Evolutionary conservation across 108 stramenopile species (phyloP).

Genomic region (Aurantiochytrium sp.): DNA sequence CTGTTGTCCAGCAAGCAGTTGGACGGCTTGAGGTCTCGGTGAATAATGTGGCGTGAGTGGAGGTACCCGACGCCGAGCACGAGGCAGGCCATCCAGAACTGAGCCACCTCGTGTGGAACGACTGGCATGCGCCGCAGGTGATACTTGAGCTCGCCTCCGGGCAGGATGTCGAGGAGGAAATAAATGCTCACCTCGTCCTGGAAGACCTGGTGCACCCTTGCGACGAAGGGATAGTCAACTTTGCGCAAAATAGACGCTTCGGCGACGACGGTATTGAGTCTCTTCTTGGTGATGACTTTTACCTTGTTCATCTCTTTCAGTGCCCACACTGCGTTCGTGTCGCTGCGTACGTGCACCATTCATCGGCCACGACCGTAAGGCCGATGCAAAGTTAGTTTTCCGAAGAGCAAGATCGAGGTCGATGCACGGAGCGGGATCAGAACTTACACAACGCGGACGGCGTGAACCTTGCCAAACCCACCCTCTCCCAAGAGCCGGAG

Average conservation of each 20-base stretch:
- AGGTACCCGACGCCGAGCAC: slow-evolving; percentile 43
- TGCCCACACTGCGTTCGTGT: neutral
- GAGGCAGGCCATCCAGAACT: slow-evolving; percentile 30
- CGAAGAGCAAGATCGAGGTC: too few species aligned
- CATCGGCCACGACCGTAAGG: too few species aligned
- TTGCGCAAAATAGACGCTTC: neutral
- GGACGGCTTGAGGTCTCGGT: slow-evolving; percentile 58
- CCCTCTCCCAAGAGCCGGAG: neutral
- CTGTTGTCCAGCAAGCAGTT: slow-evolving; percentile 41
- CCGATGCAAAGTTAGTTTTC: too few species aligned
- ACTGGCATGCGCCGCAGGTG: slow-evolving; percentile 3
- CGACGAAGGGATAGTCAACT: neutral
- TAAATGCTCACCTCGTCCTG: neutral
- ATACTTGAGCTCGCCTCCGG: slow-evolving; percentile 13
- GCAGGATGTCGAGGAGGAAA: neutral
- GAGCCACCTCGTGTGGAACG: neutral
- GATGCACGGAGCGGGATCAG: too few species aligned
- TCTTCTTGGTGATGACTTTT: neutral
- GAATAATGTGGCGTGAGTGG: slow-evolving; percentile 45
- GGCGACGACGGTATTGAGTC: neutral
- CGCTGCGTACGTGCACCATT: too few species aligned
- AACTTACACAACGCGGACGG: slow-evolving; percentile 24
- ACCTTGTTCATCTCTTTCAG: slow-evolving; percentile 10
- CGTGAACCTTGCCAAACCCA: slow-evolving; percentile 20
- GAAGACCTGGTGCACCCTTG: neutral